Conservation (phyloP, 129 eudicot species). For the Artemisia argyi region DNA sequence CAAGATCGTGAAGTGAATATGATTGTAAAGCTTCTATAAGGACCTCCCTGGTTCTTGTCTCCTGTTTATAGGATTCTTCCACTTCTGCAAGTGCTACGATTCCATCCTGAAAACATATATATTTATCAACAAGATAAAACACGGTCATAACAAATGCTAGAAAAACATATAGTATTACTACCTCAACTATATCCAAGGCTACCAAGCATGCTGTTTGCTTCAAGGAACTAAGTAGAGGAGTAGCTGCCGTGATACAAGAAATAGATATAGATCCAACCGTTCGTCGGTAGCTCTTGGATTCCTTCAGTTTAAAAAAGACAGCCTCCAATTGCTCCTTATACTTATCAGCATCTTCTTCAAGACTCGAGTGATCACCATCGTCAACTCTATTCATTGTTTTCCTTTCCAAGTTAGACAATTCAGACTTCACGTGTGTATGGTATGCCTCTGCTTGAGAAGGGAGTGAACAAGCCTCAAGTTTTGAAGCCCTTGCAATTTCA, state of each 20-base stretch:
- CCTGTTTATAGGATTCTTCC: constrained; percentile 76
- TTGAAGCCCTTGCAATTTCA: constrained; percentile 88
- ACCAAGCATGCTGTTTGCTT: constrained; percentile 67
- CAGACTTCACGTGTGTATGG: constrained; percentile 40
- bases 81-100: constrained; percentile 62
- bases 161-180: constrained; percentile 19
- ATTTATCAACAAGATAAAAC: not conserved
- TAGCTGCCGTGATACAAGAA: constrained; percentile 74
- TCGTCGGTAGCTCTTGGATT: constrained; percentile 65
- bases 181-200: constrained; percentile 77
- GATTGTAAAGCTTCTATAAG: constrained; percentile 47
- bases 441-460: constrained; percentile 60
- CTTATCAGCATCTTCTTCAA: constrained; percentile 37
- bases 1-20: constrained; percentile 53
- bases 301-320: constrained; percentile 55
- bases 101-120: constrained; percentile 53
- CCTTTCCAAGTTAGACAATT: constrained; percentile 10
- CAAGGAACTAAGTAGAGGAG: constrained; percentile 69
- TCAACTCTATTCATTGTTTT: not conserved
- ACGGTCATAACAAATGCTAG: not conserved
- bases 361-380: constrained; percentile 18
- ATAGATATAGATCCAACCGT: constrained; percentile 80
- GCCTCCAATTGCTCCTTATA: constrained; percentile 58
- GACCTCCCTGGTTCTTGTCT: constrained; percentile 58
- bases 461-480: constrained; percentile 65